Evolutionary conservation across 768 basidiomycete genomes (phyloP).

Genomic region (Trametes sanguinea): DNA sequence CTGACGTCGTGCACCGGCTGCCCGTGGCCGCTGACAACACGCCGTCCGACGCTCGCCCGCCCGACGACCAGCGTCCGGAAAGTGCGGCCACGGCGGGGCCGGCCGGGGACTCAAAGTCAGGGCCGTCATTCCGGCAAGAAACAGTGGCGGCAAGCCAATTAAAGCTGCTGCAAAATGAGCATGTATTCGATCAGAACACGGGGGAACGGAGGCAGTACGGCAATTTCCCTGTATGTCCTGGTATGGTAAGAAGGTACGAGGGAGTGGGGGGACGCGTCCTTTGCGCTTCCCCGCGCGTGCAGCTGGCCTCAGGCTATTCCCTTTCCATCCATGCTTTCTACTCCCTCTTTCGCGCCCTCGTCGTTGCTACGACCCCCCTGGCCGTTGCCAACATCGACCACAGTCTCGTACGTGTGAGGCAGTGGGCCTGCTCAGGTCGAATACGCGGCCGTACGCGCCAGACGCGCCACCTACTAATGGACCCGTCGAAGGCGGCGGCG

Average conservation of each 20-base stretch:
- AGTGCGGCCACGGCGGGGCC: background rate
- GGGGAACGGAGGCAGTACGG: conserved; percentile 10
- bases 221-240: background rate
- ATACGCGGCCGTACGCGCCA: background rate
- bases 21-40: background rate
- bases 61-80: background rate
- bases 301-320: conserved; percentile 3
- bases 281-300: conserved; percentile 8
- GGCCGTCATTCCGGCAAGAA: background rate
- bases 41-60: background rate
- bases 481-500: background rate
- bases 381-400: conserved; percentile 9
- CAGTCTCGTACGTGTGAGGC: background rate
- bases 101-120: background rate
- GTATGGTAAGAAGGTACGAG: conserved; percentile 15
- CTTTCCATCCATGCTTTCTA: conserved; percentile 17
- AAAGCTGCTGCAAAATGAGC: background rate
- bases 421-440: background rate
- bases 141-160: too few species aligned
- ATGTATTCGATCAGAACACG: conserved; percentile 13
- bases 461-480: background rate
- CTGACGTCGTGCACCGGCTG: conserved; percentile 14
- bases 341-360: conserved; percentile 2
- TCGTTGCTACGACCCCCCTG: background rate
- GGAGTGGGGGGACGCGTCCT: background rate